Evolutionary conservation across 2,329 filamentous ascomycete genomes (phyloP).

Genomic region (Ophidiomyces ophidiicola): DNA sequence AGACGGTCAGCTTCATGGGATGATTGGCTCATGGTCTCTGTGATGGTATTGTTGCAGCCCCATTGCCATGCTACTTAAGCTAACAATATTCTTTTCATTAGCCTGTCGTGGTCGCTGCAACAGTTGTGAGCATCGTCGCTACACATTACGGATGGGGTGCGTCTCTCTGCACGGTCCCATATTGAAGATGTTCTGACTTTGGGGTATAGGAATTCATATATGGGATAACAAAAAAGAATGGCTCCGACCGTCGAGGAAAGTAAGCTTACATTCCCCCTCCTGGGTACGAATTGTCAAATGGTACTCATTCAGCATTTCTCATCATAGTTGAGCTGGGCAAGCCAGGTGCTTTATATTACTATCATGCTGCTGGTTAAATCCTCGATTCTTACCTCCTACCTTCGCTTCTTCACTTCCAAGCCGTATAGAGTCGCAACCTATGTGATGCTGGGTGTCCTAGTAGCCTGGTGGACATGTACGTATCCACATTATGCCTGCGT

Average conservation of each 20-base stretch:
- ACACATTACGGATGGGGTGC: slow-evolving; percentile 17
- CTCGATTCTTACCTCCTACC: slow-evolving; percentile 16
- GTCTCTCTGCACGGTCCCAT: not conserved
- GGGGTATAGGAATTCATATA: slow-evolving; percentile 14
- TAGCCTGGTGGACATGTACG: slow-evolving; percentile 14
- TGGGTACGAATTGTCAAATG: not conserved
- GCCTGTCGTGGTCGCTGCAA: slow-evolving; percentile 12
- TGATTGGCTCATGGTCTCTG: slow-evolving; percentile 17
- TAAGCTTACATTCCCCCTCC: slow-evolving; percentile 4
- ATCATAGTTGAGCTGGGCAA: slow-evolving; percentile 14
- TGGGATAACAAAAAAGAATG: slow-evolving; percentile 16
- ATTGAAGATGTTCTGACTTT: not conserved
- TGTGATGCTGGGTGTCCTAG: slow-evolving; percentile 11
- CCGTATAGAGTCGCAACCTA: slow-evolving; percentile 10
- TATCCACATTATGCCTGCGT: not conserved
- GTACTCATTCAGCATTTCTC: not conserved
- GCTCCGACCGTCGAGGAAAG: slow-evolving; percentile 11
- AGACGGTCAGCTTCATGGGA: slow-evolving; percentile 15
- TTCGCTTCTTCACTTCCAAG: slow-evolving; percentile 13
- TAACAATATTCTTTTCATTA: slow-evolving; percentile 2
- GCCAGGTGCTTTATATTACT: slow-evolving; percentile 13
- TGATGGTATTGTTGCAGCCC: slow-evolving; percentile 12
- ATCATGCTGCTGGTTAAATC: slow-evolving; percentile 15
- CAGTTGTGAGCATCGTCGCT: slow-evolving; percentile 13
- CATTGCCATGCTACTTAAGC: not conserved